Conservation (phyloP, 805 yeast genomes). For the Kluyveromyces siamensis region DNA sequence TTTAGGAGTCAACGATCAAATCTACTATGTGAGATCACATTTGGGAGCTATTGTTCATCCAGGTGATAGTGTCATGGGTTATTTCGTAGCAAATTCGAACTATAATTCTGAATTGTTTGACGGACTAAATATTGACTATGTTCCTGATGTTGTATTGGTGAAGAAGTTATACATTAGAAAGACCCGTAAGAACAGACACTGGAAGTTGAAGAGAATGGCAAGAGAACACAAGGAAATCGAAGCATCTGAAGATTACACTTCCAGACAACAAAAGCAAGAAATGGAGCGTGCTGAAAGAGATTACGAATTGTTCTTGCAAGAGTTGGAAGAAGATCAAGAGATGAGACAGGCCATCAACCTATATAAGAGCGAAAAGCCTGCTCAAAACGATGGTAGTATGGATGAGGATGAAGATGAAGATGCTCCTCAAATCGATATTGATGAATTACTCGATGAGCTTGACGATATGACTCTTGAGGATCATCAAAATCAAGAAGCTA, state of each 20-base stretch:
- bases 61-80: conserved; percentile 93
- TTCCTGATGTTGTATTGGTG: conserved; percentile 81
- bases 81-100: conserved; percentile 74
- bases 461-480: conserved; percentile 86
- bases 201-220: conserved; percentile 97
- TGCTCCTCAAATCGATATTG: conserved; percentile 82
- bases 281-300: conserved; percentile 89
- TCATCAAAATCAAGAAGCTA: conserved; percentile 7
- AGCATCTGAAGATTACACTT: conserved; percentile 50
- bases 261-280: conserved; percentile 77
- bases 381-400: conserved; percentile 30
- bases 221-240: conserved; percentile 85
- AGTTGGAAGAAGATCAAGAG: conserved; percentile 93
- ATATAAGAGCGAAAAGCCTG: conserved; percentile 52
- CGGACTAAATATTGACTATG: conserved; percentile 44
- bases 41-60: conserved; percentile 92
- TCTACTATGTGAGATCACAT: conserved; percentile 81
- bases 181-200: conserved; percentile 64
- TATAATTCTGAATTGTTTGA: conserved; percentile 87
- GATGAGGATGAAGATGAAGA: conserved; percentile 63
- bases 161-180: conserved; percentile 84
- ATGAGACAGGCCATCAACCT: conserved; percentile 83
- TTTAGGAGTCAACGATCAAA: conserved; percentile 75
- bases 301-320: conserved; percentile 92
- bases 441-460: conserved; percentile 88